These are phyloP conservation scores for Naegleria fowleri DNA, from an alignment of 208 protist species.

Conservation along the genomic window DNA sequence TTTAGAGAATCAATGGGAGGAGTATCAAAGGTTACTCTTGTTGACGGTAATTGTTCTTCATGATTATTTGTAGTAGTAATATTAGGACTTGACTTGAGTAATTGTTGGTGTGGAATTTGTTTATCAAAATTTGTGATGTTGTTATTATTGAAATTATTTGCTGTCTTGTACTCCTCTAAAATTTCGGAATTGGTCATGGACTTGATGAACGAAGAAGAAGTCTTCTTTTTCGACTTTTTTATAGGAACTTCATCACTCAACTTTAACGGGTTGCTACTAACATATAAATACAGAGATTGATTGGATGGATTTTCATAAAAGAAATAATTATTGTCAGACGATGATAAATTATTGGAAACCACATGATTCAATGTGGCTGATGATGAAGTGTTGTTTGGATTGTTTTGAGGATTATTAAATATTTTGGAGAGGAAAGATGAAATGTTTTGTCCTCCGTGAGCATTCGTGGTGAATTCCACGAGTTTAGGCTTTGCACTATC, in stretches of 20 bases:
- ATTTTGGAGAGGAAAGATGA: neutral
- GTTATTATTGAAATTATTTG: too few relatives aligned
- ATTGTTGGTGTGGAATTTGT: neutral
- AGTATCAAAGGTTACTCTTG: neutral
- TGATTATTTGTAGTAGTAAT: neutral
- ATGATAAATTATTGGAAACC: neutral
- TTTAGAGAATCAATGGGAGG: too few relatives aligned
- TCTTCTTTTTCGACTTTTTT: neutral
- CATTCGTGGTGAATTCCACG: neutral
- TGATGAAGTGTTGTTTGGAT: neutral
- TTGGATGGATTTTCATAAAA: neutral
- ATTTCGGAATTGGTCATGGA: too few relatives aligned
- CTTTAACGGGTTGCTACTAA: neutral
- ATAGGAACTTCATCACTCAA: neutral
- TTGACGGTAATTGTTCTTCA: neutral
- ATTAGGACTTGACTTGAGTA: too few relatives aligned
- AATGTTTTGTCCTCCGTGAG: neutral
- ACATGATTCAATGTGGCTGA: neutral
- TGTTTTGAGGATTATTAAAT: neutral
- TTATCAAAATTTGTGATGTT: neutral
- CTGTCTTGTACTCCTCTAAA: too few relatives aligned
- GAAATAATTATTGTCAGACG: neutral
- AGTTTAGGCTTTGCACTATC: neutral
- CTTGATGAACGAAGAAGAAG: too few relatives aligned
- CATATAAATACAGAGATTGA: neutral